These are phyloP conservation scores for Dryadomyces sulphureus DNA, from an alignment of 2,329 filamentous ascomycete genomes.

Conservation along the genomic window DNA sequence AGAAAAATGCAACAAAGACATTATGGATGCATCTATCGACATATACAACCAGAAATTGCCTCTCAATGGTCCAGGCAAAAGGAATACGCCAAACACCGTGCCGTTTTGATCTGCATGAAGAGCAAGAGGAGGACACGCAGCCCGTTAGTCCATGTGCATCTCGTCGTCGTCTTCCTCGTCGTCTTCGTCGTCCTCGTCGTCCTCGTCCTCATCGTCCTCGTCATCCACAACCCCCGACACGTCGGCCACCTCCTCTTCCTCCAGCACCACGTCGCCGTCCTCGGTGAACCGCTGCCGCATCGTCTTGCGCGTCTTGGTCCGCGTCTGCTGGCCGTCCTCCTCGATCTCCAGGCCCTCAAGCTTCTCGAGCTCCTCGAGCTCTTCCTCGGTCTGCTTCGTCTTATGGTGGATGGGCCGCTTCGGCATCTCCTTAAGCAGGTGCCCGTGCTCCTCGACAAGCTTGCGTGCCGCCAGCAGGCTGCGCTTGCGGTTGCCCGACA, in stretches of 20 bases:
- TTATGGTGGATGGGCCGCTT: slow-evolving; percentile 19
- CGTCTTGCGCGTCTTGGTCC: slow-evolving; percentile 11
- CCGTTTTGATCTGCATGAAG: too few species aligned
- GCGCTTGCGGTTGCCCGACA: slow-evolving; percentile 78
- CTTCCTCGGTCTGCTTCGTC: slow-evolving; percentile 18
- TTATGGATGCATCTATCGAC: too few species aligned
- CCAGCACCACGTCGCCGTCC: slow-evolving; percentile 24
- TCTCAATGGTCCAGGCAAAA: too few species aligned
- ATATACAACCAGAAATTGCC: too few species aligned
- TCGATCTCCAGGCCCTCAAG: slow-evolving; percentile 16
- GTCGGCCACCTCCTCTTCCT: slow-evolving; percentile 15
- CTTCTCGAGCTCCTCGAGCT: slow-evolving; percentile 7
- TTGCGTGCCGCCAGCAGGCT: slow-evolving; percentile 70
- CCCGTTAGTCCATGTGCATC: slow-evolving; percentile 24
- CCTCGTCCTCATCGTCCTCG: slow-evolving; percentile 14
- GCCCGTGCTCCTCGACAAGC: slow-evolving; percentile 81
- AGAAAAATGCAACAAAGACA: too few species aligned
- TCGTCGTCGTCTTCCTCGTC: slow-evolving; percentile 12
- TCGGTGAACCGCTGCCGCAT: slow-evolving; percentile 22
- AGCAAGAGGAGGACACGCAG: too few species aligned
- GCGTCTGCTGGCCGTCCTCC: slow-evolving; percentile 15
- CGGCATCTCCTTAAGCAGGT: slow-evolving; percentile 55
- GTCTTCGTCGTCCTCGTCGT: slow-evolving; percentile 22
- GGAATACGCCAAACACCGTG: too few species aligned
- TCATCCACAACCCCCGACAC: slow-evolving; percentile 11